Base-by-base conservation (phyloP, 2,329 filamentous ascomycete genomes). In the Eutypella sp. region DNA sequence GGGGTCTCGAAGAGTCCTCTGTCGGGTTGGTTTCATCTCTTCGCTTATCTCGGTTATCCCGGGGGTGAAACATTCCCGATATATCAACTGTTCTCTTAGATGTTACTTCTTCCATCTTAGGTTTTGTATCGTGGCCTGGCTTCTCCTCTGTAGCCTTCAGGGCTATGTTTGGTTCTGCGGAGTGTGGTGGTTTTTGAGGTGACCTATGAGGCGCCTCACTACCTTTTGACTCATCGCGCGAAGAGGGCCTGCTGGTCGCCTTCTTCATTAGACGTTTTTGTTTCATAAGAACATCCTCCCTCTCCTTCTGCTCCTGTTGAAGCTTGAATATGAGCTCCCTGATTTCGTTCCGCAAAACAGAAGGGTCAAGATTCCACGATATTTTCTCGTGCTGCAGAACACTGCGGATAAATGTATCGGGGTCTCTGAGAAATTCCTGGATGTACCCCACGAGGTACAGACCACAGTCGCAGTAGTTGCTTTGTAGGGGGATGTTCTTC, bases 391-490 rank as follows among this genome's bases (percentile, higher is more conserved):
- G 79, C 22, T 73, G 75, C 5, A 96, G 69, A 16, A 95, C 69
- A 49, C 79, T 83, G 18, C 69, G 68, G 15, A 87, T 73, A 53
- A 95, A 93, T 0, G 61, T 64, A 51, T 88, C 81, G 0, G 92
- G 92, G 48, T 89, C 70, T 43, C 81, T 74, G 15, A 95, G 75
- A 52, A 99, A 96, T 52, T 87, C 82, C 53, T 89, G 79, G 44
- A 95, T 74, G 58, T 97, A 99, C 2, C 84, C 86, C 4, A 96
- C 71, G 3, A 97, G 71, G 56, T 87, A 99, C 0, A 96, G 71
- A 8, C 93, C 93, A 58, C 93, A 99, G 62, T 99, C 93, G 50
- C 81, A 91, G 55, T 78, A 87, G 60, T 99, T 97, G 41, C 80
- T 69, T 64, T 99, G 93, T 49, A 78, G 69, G 0, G 93, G 92